Base-by-base conservation (phyloP, 2,329 filamentous ascomycete species). In the Colletotrichum echinochloae region DNA sequence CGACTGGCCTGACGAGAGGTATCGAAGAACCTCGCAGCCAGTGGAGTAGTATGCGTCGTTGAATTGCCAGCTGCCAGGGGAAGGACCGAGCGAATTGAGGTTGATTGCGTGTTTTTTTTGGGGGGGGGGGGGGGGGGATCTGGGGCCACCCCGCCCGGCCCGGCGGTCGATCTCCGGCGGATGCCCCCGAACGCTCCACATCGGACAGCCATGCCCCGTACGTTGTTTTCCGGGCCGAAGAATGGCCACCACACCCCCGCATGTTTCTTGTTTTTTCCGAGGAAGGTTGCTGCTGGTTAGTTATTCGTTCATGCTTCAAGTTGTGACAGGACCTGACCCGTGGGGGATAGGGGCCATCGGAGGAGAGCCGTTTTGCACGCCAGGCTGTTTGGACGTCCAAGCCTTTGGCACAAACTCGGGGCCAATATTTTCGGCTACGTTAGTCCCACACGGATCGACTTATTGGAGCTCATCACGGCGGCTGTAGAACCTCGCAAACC, bases 71-170 rank as follows among this genome's bases (percentile, higher is more conserved):
- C n/a, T n/a, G n/a, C n/a, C n/a, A n/a, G 52, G 39, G 55, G 33
- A 12, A 30, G 7, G 16, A 41, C 66, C 48, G 56, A 70, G 55
- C 6, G 48, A 62, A 41, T 39, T 41, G 48, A 60, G 26, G 48
- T 70, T 56, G 35, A 66, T 55, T 55, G 56, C 55, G 11, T 49
- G 49, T 66, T n/a, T n/a, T n/a, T n/a, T n/a, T n/a, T n/a, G n/a
- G n/a, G n/a, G n/a, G n/a, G n/a, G n/a, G n/a, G n/a, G n/a, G n/a
- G n/a, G n/a, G 48, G 66, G 23, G 28, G 20, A 5, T 20, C 33
- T n/a, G 12, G 12, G 26, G n/a, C 44, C 16, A 48, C 46, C 55
- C 39, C 30, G 14, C n/a, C 48, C 39, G 30, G 55, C 18, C 48
- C 48, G 23, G 55, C n/a, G 28, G 49, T 48, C 14, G 9, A 20